Evolutionary conservation across 257 asterid genomes (phyloP).

Genomic region (Petrea volubilis): DNA sequence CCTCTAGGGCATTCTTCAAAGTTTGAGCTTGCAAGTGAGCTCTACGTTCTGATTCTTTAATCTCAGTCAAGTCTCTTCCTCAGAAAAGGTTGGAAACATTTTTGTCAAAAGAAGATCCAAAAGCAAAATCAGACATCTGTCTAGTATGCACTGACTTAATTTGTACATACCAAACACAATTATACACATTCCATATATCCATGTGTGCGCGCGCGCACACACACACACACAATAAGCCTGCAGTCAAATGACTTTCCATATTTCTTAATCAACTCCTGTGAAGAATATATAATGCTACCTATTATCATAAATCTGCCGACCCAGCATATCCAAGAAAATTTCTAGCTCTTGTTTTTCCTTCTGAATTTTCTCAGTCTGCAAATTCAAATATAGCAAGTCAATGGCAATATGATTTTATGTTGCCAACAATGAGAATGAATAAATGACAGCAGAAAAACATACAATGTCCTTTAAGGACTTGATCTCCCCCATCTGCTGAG

Average conservation of each 20-base stretch:
- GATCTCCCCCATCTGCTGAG: conserved; percentile 58
- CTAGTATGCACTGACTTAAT: neutral
- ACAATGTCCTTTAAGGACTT: conserved; percentile 73
- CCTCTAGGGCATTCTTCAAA: conserved; percentile 77
- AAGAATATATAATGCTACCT: conserved; percentile 49
- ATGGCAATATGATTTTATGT: conserved; percentile 12
- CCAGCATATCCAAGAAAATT: conserved; percentile 77
- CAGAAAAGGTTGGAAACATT: conserved; percentile 30
- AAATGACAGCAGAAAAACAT: conserved; percentile 29
- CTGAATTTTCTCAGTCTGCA: conserved; percentile 83
- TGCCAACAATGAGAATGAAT: conserved; percentile 16
- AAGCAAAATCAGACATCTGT: conserved; percentile 3
- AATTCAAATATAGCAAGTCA: conserved; percentile 30
- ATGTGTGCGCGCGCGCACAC: no score
- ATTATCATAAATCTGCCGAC: conserved; percentile 77
- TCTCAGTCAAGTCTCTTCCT: conserved; percentile 69
- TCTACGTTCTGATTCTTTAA: conserved; percentile 77
- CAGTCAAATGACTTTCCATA: neutral
- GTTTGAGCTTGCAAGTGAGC: conserved; percentile 75
- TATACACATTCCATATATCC: neutral
- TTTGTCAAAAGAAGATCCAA: conserved; percentile 22
- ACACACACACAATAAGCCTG: conserved; percentile 4
- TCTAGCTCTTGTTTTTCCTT: conserved; percentile 81
- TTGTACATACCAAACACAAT: conserved; percentile 1
- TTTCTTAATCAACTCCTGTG: conserved; percentile 3